Conservation (phyloP, 2,329 filamentous ascomycete species). For the Neofusicoccum laricinum region DNA sequence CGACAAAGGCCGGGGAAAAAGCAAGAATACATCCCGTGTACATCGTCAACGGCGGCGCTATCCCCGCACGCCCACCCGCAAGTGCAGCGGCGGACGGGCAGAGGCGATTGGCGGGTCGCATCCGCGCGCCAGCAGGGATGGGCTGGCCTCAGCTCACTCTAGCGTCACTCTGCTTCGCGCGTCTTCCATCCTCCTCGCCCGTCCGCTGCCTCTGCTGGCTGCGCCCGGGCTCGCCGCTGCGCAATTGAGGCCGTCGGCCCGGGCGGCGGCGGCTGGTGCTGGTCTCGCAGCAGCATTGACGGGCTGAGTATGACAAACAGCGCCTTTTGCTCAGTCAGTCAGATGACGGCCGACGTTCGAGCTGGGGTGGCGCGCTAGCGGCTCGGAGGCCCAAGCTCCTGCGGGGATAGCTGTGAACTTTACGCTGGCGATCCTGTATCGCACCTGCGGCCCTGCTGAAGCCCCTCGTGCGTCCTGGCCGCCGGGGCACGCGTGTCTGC, state of each 20-base stretch:
- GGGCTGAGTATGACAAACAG: not conserved
- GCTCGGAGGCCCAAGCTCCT: constrained; percentile 6
- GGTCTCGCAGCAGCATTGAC: not conserved
- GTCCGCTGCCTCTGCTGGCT: not conserved
- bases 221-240: not conserved
- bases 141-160: not conserved
- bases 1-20: not conserved
- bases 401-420: not conserved
- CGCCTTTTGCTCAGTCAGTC: not conserved
- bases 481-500: not conserved
- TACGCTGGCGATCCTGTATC: not conserved
- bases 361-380: constrained; percentile 7
- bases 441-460: not conserved
- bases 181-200: not conserved
- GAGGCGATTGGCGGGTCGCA: constrained; percentile 1
- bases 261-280: not conserved
- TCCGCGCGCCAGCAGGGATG: not conserved
- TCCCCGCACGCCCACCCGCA: not conserved
- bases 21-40: not conserved
- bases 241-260: not conserved
- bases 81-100: not conserved
- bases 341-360: not conserved
- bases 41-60: constrained; percentile 1
- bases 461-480: no score
- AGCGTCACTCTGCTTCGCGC: not conserved